A percentile compares a stretch with the other conserved stretches of the same genome.
phyloP scores from a whole-genome alignment of 2,329 filamentous ascomycete species.

The Hymenotorrendiella dingleyae region DNA sequence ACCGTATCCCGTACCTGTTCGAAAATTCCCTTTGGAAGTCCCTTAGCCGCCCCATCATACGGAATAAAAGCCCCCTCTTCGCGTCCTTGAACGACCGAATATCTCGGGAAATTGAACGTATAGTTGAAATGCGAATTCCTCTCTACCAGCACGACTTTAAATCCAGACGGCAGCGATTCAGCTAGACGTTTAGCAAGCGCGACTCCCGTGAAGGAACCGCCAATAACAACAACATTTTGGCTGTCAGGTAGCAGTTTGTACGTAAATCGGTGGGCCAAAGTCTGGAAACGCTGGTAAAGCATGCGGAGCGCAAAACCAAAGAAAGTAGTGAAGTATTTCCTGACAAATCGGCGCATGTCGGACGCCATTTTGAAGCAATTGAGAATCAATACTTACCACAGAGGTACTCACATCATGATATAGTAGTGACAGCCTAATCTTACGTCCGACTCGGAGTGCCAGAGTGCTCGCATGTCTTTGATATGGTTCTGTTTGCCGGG shows the following conservation, averaged over 20 bases:
- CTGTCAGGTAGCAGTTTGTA: conserved; percentile 9
- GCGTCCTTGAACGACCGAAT: conserved; percentile 36
- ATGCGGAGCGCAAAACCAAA: conserved; percentile 1
- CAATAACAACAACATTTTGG: conserved; percentile 37
- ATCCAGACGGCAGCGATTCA: conserved; percentile 37
- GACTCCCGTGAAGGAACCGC: conserved; percentile 40
- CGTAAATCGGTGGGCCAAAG: conserved; percentile 13
- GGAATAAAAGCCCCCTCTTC: conserved; percentile 46
- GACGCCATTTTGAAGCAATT: conserved; percentile 2
- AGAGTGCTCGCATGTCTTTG: no score
- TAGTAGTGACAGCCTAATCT: no score
- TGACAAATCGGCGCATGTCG: neutral
- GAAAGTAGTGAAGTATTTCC: conserved; percentile 8
- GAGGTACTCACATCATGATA: no score
- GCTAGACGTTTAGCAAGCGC: conserved; percentile 32
- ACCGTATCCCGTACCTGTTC: conserved; percentile 30
- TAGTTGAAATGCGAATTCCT: conserved; percentile 47
- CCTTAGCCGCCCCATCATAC: conserved; percentile 31
- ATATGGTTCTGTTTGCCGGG: no score
- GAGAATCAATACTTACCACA: no score
- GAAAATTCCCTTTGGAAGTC: conserved; percentile 30
- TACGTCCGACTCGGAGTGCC: no score
- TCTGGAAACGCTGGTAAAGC: conserved; percentile 8
- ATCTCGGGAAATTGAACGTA: conserved; percentile 43
- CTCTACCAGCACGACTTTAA: conserved; percentile 42